Conservation (phyloP, 2,329 filamentous ascomycete genomes). For the Pochonia chlamydosporia region DNA sequence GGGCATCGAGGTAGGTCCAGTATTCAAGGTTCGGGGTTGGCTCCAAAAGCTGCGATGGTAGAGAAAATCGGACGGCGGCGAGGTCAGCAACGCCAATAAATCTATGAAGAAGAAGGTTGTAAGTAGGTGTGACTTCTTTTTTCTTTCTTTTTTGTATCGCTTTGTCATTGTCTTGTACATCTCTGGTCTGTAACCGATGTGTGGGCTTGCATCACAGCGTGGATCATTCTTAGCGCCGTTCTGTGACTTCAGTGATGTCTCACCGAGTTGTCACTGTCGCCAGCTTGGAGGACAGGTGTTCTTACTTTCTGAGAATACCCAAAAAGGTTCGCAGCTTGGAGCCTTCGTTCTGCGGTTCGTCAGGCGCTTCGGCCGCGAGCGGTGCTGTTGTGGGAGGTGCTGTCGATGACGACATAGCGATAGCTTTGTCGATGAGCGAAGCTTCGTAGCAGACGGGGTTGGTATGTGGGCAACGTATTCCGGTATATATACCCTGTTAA, state of each 20-base stretch:
- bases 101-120: conserved; percentile 37
- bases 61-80: conserved; percentile 88
- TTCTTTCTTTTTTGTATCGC: neutral
- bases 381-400: conserved; percentile 25
- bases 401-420: conserved; percentile 32
- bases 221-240: conserved; percentile 9
- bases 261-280: conserved; percentile 8
- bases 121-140: too few relatives aligned
- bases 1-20: conserved; percentile 96
- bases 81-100: conserved; percentile 97
- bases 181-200: too few relatives aligned
- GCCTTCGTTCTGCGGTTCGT: conserved; percentile 62
- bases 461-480: too few relatives aligned
- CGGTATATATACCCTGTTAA: too few relatives aligned
- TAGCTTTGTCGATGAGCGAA: too few relatives aligned
- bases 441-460: too few relatives aligned
- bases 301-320: conserved; percentile 81
- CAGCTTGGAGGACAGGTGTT: conserved; percentile 8
- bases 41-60: conserved; percentile 91
- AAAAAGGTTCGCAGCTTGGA: conserved; percentile 88
- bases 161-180: too few relatives aligned
- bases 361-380: conserved; percentile 27
- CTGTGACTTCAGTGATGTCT: too few relatives aligned
- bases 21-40: conserved; percentile 97
- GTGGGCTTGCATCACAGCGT: too few relatives aligned